Conservation (phyloP, 768 basidiomycete genomes). For the Melanogaster broomeanus region DNA sequence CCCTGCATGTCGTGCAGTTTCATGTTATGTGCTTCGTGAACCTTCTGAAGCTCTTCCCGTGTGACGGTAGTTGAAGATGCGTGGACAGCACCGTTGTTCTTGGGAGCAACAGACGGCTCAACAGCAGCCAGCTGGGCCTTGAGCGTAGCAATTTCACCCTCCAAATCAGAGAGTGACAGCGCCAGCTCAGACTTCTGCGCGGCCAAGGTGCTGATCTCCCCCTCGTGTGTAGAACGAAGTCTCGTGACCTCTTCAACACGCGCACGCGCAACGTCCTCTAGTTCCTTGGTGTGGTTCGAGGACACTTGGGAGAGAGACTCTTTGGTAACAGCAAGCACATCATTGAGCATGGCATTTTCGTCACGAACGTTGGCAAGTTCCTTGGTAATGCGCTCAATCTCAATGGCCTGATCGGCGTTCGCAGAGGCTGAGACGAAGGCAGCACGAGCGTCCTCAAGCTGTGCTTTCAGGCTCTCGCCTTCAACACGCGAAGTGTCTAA, state of each 20-base stretch:
- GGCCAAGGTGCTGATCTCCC: conserved; percentile 56
- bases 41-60: conserved; percentile 72
- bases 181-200: conserved; percentile 65
- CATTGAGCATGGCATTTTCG: conserved; percentile 64
- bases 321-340: conserved; percentile 68
- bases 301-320: conserved; percentile 71
- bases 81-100: conserved; percentile 51
- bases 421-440: conserved; percentile 42
- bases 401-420: conserved; percentile 51
- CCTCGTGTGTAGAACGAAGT: conserved; percentile 58
- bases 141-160: conserved; percentile 72
- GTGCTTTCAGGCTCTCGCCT: conserved; percentile 54
- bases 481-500: conserved; percentile 55
- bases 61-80: conserved; percentile 50
- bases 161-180: conserved; percentile 67
- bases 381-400: conserved; percentile 54
- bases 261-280: conserved; percentile 71
- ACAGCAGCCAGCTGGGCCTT: conserved; percentile 54
- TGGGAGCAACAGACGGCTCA: conserved; percentile 48
- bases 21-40: conserved; percentile 84
- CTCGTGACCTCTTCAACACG: conserved; percentile 73
- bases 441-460: conserved; percentile 64
- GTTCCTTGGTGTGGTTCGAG: conserved; percentile 65
- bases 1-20: conserved; percentile 76
- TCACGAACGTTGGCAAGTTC: conserved; percentile 67